Base-by-base conservation (phyloP, 2,329 filamentous ascomycete species). In the Diplodia intermedia region DNA sequence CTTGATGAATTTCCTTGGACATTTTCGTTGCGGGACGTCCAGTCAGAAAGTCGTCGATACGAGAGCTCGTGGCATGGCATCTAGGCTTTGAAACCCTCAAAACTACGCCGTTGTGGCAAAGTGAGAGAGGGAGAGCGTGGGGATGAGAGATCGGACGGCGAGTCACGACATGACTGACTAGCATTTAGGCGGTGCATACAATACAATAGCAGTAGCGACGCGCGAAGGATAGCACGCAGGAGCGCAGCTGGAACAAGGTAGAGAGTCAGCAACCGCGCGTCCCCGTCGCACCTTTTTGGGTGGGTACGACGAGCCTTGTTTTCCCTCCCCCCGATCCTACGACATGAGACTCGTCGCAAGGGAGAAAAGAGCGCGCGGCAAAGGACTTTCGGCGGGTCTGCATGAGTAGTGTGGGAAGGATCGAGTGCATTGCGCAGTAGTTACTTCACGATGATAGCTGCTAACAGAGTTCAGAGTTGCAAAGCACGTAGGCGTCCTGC, bases 401-500 rank as follows among this genome's bases (percentile, higher is more conserved):
- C 43, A 18, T 7, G 18, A 9, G 7, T 47, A 18, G 43, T 43
- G 43, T 43, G 40, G 40, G 40, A 43, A 43, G 40, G 40, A 43
- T 43, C 14, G 15, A 31, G 31, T 31, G 31, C 31, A 31, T 31
- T 31, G 15, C 8, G 43, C 11, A 9, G 43, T 47, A 18, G 11
- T 47, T 47, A 47, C 43, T 47, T 47, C 43, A 47, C 43, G 18
- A 47, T 47, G 43, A 47, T 47, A 47, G 9, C 18, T 20, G 23
- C 23, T 23, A 23, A 2, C 23, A 23, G 23, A 23, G 23, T 23
- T 20, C 43, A 47, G 55, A 43, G 36, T 23, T 8, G 15, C 29
- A n/a, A 29, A 7, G 18, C 14, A 15, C n/a, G 23, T 18, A 61
- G 56, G 56, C 56, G 40, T 18, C 56, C 56, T 61, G 56, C 56